A percentile compares a stretch with the other conserved stretches of the same genome.
Conservation (phyloP, 2,329 filamentous ascomycete species). For the Fusarium cicatricum region DNA sequence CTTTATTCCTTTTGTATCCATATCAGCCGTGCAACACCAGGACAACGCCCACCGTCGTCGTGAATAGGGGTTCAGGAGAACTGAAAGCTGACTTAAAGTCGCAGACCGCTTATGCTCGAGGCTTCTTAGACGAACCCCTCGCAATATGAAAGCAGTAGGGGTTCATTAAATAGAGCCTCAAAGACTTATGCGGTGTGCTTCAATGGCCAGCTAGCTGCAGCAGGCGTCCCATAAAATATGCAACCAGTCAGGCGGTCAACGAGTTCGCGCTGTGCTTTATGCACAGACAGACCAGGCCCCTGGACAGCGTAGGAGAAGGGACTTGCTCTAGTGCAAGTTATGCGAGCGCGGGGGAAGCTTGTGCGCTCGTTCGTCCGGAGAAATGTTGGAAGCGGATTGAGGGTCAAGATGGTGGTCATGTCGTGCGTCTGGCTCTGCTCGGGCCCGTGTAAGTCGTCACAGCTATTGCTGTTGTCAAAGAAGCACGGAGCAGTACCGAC, state of each 20-base stretch:
- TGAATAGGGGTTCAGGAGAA: slow-evolving; percentile 33
- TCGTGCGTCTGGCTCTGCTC: slow-evolving; percentile 13
- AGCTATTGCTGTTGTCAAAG: slow-evolving; percentile 18
- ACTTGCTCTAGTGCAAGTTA: slow-evolving; percentile 35
- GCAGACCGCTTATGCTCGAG: slow-evolving; percentile 23
- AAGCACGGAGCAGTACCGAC: slow-evolving; percentile 37
- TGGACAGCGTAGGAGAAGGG: slow-evolving; percentile 1
- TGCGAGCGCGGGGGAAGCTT: slow-evolving; percentile 30
- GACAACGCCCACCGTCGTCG: slow-evolving; percentile 10
- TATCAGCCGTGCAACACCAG: slow-evolving; percentile 14
- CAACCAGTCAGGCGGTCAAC: slow-evolving; percentile 45
- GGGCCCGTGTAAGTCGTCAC: slow-evolving; percentile 35
- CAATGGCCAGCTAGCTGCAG: slow-evolving; percentile 41
- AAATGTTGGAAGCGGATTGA: not conserved
- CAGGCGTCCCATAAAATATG: slow-evolving; percentile 44
- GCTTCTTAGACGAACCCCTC: slow-evolving; percentile 35
- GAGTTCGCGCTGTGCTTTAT: slow-evolving; percentile 34
- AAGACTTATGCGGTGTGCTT: slow-evolving; percentile 43
- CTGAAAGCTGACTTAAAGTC: slow-evolving; percentile 8
- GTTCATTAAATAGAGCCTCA: slow-evolving; percentile 41
- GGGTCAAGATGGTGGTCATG: slow-evolving; percentile 11
- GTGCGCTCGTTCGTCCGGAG: slow-evolving; percentile 20
- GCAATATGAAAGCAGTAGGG: slow-evolving; percentile 38
- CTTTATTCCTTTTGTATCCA: slow-evolving; percentile 3
- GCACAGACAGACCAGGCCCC: slow-evolving; percentile 27